Conservation (phyloP, 1,284 basidiomycete species). For the Ceratorhiza oryzae-sativae region DNA sequence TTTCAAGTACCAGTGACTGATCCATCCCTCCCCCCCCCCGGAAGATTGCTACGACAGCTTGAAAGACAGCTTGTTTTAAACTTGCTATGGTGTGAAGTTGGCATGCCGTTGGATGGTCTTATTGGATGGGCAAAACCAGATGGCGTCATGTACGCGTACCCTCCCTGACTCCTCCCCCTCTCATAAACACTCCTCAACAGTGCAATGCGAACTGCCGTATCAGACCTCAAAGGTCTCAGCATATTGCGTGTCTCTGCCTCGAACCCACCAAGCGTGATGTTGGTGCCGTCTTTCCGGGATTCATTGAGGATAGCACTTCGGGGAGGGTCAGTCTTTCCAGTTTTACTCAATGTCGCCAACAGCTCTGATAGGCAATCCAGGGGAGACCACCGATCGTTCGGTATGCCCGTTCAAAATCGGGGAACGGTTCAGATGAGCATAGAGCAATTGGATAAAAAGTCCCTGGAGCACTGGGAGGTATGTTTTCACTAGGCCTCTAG, state of each 20-base stretch:
- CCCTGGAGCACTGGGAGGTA: conserved; percentile 94
- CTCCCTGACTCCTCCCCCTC: background rate
- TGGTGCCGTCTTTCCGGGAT: conserved; percentile 81
- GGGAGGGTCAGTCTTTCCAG: conserved; percentile 72
- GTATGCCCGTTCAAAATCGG: conserved; percentile 75
- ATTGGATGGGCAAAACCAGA: conserved; percentile 80
- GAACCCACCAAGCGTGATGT: conserved; percentile 64
- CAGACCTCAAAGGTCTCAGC: conserved; percentile 73
- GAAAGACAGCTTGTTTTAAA: conserved; percentile 93
- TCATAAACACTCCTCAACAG: conserved; percentile 16
- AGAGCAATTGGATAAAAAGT: conserved; percentile 81
- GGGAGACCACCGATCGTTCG: conserved; percentile 90
- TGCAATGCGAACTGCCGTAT: conserved; percentile 69
- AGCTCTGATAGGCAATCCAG: conserved; percentile 54
- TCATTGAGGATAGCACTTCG: conserved; percentile 88
- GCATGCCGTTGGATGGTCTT: conserved; percentile 75
- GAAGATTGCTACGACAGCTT: conserved; percentile 85
- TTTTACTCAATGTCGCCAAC: background rate
- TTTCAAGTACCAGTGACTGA: conserved; percentile 40
- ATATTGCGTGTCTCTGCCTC: conserved; percentile 72
- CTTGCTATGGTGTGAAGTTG: conserved; percentile 87
- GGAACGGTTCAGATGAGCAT: conserved; percentile 58
- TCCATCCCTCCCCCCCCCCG: conserved; percentile 16
- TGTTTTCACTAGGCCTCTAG: conserved; percentile 48
- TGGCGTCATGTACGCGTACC: conserved; percentile 65